Conservation (phyloP, 192 early-diverging fungal species). For the Chytriomyces sp. region DNA sequence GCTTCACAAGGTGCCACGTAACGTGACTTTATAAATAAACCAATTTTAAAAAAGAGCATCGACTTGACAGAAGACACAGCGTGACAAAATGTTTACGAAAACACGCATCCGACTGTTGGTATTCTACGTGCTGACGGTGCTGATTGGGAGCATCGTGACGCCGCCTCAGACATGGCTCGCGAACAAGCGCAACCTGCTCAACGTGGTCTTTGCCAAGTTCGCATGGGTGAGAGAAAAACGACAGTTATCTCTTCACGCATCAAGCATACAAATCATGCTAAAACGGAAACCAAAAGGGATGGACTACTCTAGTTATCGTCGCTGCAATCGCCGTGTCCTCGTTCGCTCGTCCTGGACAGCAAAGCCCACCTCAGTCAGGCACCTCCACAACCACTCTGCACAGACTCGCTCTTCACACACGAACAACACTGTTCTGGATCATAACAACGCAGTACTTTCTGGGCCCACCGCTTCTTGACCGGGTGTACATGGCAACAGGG, state of each 20-base stretch:
- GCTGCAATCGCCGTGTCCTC: constrained; percentile 46
- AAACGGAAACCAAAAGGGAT: too few species aligned
- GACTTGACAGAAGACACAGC: too few species aligned
- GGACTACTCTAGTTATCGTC: constrained; percentile 74
- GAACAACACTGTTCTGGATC: constrained; percentile 84
- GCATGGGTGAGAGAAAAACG: constrained; percentile 68
- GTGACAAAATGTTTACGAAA: too few species aligned
- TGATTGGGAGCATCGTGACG: constrained; percentile 30
- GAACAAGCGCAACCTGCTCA: constrained; percentile 78
- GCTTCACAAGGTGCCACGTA: too few species aligned
- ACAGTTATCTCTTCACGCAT: background rate
- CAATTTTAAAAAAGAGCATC: too few species aligned
- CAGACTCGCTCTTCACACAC: constrained; percentile 52
- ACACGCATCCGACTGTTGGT: background rate
- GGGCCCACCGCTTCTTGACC: constrained; percentile 81
- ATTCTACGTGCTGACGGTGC: constrained; percentile 41
- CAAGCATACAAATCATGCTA: too few species aligned
- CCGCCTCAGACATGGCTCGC: constrained; percentile 54
- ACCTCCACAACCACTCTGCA: background rate
- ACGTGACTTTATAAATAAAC: too few species aligned
- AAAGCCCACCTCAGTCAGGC: background rate
- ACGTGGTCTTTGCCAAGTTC: constrained; percentile 77
- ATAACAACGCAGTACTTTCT: constrained; percentile 84
- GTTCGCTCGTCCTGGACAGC: constrained; percentile 2
- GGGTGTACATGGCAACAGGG: constrained; percentile 74